Base-by-base conservation (phyloP, 2,329 filamentous ascomycete species). In the Paecilomyces fulvus region DNA sequence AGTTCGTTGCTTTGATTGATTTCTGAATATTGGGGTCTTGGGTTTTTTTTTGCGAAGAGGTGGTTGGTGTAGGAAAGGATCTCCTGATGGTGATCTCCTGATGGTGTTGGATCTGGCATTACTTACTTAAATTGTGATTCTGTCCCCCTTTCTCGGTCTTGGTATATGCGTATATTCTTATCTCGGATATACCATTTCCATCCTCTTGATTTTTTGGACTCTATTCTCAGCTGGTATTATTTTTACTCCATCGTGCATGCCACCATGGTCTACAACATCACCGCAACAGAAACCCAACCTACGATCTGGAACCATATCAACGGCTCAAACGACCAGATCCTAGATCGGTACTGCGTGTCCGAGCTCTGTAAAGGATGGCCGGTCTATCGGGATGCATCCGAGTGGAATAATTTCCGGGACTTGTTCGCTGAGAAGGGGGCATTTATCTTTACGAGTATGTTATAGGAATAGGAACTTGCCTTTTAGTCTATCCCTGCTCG, bases 351-450 rank as follows among this genome's bases (percentile, higher is more conserved):
- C 21, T 72, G 72, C 55, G 71, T 81, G 7, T 72, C 77, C 1
- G 78, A 81, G 65, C 67, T 81, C n/a, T 80, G 77, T 70, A 80
- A 79, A 63, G 79, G 78, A 49, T 81, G 79, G 79, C 77, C 79
- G 1, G 75, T 81, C 37, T 81, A 81, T 64, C 75, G 78, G 30
- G 79, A 81, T 58, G 73, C 77, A 10, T 80, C 78, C 1, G 79
- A 81, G 63, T 81, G 79, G 78, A 72, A 73, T 65, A 80, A 80
- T 70, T 80, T 78, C 61, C 75, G 77, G 58, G 72, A 70, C 1
- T 66, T 81, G 10, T 80, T 81, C 61, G 68, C 73, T 53, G 67
- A 75, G 11, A 73, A 77, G 12, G 78, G 48, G 14, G 21, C 77
- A 3, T 74, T 67, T 37, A 76, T 81, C 30, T 80, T 75, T 74